Percentiles rank a stretch among this genome's conserved stretches.
These are phyloP conservation scores for Ceratocystiopsis minuta DNA, from an alignment of 2,329 filamentous ascomycete genomes.

Conservation along the genomic window DNA sequence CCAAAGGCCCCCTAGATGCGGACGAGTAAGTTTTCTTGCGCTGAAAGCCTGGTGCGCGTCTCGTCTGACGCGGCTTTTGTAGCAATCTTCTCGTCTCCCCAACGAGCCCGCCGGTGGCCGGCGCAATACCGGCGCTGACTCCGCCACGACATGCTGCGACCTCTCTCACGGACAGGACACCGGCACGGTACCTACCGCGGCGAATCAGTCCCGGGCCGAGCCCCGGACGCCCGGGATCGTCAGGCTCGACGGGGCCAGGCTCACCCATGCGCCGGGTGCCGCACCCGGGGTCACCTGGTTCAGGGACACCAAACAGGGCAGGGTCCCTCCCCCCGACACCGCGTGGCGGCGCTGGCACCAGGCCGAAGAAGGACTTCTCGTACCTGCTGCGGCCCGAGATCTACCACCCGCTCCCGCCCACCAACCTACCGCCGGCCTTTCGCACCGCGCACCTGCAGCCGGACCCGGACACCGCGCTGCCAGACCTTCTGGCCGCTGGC, in stretches of 20 bases:
- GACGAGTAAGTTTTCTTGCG: slow-evolving; percentile 42
- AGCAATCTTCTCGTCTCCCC: neutral
- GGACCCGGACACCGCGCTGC: slow-evolving; percentile 42
- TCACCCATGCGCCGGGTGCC: slow-evolving; percentile 2
- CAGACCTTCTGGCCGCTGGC: slow-evolving; percentile 48
- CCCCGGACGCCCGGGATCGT: neutral
- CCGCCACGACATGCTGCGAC: slow-evolving; percentile 1
- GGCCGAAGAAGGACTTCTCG: slow-evolving; percentile 46
- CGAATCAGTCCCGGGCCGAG: neutral
- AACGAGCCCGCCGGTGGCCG: slow-evolving; percentile 9
- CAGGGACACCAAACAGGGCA: neutral
- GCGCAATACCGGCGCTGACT: slow-evolving; percentile 4
- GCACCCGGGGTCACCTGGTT: neutral
- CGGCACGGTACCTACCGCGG: slow-evolving; percentile 5
- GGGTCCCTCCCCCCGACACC: neutral
- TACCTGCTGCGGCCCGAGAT: slow-evolving; percentile 65
- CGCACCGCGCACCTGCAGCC: slow-evolving; percentile 49
- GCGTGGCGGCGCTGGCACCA: neutral
- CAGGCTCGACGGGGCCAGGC: too few relatives aligned
- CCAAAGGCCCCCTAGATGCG: slow-evolving; percentile 60
- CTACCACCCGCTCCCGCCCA: slow-evolving; percentile 61
- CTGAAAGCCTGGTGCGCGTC: neutral
- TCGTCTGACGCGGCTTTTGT: neutral
- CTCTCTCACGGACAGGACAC: neutral
- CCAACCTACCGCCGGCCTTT: slow-evolving; percentile 45